These are phyloP conservation scores for Usnea hakonensis DNA, from an alignment of 495 filamentous ascomycete genomes.

Conservation along the genomic window DNA sequence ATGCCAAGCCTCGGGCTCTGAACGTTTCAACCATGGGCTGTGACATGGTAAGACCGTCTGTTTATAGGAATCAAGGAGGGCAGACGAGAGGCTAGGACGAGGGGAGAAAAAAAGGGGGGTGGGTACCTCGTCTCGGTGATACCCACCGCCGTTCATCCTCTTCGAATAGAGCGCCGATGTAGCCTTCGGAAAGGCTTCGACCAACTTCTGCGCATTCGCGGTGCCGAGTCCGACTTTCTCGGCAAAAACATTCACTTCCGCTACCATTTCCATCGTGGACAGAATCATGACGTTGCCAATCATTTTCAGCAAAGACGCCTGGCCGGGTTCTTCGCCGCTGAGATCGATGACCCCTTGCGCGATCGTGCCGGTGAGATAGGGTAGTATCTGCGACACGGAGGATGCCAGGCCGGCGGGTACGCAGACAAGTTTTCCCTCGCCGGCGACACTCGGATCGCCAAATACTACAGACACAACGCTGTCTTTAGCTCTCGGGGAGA, in stretches of 20 bases:
- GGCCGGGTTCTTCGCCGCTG: slow-evolving; percentile 40
- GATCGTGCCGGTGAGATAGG: slow-evolving; percentile 42
- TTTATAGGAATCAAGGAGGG: not conserved
- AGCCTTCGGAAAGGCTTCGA: slow-evolving; percentile 23
- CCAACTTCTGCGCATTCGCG: slow-evolving; percentile 41
- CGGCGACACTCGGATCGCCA: slow-evolving; percentile 39
- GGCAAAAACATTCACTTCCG: slow-evolving; percentile 48
- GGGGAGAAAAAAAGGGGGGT: no score
- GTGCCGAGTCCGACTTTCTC: slow-evolving; percentile 48
- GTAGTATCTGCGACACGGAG: slow-evolving; percentile 34
- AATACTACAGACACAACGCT: slow-evolving; percentile 26
- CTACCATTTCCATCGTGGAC: slow-evolving; percentile 44
- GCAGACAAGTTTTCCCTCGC: slow-evolving; percentile 41
- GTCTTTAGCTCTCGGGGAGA: not conserved
- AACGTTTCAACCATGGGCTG: slow-evolving; percentile 3
- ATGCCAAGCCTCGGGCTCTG: not conserved
- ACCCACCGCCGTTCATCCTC: slow-evolving; percentile 2
- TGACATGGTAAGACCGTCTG: not conserved
- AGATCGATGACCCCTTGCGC: slow-evolving; percentile 40
- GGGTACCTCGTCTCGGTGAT: slow-evolving; percentile 3
- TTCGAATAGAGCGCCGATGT: slow-evolving; percentile 3
- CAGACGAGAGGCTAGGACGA: no score
- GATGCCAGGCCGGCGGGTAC: slow-evolving; percentile 36
- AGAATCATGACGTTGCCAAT: slow-evolving; percentile 40
- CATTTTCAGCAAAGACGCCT: slow-evolving; percentile 41